These are phyloP conservation scores for Alnus glutinosa DNA, from an alignment of 306 rosid species.

Conservation along the genomic window DNA sequence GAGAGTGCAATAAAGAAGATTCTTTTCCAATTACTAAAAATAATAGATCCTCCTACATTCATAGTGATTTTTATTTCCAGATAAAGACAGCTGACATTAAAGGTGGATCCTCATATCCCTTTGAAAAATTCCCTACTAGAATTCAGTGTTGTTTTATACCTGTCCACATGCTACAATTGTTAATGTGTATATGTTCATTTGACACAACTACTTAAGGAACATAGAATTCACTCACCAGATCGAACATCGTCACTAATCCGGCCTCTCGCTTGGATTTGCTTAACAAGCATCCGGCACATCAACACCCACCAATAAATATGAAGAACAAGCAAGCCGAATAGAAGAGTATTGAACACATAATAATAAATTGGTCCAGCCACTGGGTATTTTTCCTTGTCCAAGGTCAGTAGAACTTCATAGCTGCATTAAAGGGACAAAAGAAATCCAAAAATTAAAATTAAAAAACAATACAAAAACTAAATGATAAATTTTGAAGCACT, in stretches of 20 bases:
- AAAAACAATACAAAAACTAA: too few species aligned
- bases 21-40: neutral
- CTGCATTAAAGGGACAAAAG: slow-evolving; percentile 52
- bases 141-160: neutral
- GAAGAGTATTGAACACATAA: slow-evolving; percentile 82
- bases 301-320: slow-evolving; percentile 95
- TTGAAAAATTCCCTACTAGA: neutral
- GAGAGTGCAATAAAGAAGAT: neutral
- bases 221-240: slow-evolving; percentile 67
- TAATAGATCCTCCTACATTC: neutral
- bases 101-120: neutral
- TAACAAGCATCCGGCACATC: slow-evolving; percentile 87
- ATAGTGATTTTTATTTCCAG: neutral
- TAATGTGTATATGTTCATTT: slow-evolving; percentile 1
- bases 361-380: slow-evolving; percentile 72
- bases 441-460: neutral
- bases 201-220: slow-evolving; percentile 5
- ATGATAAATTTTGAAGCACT: neutral
- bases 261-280: slow-evolving; percentile 85
- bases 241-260: slow-evolving; percentile 89
- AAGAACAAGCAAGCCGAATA: slow-evolving; percentile 70
- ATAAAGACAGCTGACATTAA: neutral
- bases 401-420: slow-evolving; percentile 63
- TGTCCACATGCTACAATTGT: neutral
- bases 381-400: slow-evolving; percentile 56